Conservation (phyloP, 768 basidiomycete genomes). For the Suillus luteus region DNA sequence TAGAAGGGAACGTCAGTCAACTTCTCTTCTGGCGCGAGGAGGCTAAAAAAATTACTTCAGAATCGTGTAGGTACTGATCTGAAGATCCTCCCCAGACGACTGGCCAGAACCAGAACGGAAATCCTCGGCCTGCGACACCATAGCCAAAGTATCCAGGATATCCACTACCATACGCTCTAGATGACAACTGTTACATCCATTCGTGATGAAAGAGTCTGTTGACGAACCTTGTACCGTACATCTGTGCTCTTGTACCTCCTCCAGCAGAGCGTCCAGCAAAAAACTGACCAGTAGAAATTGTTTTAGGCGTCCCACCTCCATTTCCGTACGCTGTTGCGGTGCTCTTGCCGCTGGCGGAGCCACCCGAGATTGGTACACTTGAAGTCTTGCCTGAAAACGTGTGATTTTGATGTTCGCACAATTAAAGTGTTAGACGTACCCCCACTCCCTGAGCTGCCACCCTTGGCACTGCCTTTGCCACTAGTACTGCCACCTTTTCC, state of each 20-base stretch:
- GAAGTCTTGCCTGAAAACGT: constrained; percentile 10
- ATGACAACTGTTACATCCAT: constrained; percentile 1
- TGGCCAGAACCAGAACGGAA: constrained; percentile 73
- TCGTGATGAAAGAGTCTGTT: constrained; percentile 5
- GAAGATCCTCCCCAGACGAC: constrained; percentile 46
- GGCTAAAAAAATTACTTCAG: constrained; percentile 40
- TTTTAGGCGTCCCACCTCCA: constrained; percentile 32
- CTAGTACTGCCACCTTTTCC: constrained; percentile 11
- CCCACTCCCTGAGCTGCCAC: constrained; percentile 10
- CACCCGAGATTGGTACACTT: constrained; percentile 23
- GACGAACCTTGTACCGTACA: constrained; percentile 47
- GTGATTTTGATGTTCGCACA: background rate
- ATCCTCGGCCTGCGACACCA: constrained; percentile 50
- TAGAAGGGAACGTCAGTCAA: constrained; percentile 19
- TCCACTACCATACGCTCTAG: constrained; percentile 61
- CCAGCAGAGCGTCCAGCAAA: constrained; percentile 53
- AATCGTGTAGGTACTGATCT: constrained; percentile 36
- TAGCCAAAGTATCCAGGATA: constrained; percentile 52
- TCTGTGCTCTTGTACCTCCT: constrained; percentile 49
- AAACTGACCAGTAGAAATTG: constrained; percentile 45
- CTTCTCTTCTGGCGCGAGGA: background rate
- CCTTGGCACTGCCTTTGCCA: constrained; percentile 9
- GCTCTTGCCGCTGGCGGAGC: constrained; percentile 24
- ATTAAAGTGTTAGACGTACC: background rate
- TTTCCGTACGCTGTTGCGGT: constrained; percentile 35